Evolutionary conservation across 1,284 basidiomycete species (phyloP).

Genomic region (Sporisorium scitamineum): DNA sequence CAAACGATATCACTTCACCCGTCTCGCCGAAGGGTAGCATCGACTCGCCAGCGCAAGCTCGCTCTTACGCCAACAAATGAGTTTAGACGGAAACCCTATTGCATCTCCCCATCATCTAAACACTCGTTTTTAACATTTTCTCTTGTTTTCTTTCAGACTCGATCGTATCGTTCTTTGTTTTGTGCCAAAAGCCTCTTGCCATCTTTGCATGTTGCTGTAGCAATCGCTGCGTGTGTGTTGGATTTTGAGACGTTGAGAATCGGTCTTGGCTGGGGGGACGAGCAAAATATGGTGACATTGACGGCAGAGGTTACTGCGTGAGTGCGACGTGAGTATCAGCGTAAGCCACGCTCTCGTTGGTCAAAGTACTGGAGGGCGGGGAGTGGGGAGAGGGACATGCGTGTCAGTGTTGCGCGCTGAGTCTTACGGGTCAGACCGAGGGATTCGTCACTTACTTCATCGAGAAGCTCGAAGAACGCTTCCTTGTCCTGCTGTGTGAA

Average conservation of each 20-base stretch:
- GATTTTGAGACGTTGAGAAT: neutral
- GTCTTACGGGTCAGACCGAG: neutral
- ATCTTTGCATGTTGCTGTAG: conserved; percentile 7
- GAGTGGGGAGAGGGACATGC: neutral
- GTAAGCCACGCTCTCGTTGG: conserved; percentile 30
- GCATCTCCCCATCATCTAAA: neutral
- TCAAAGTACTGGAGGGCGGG: conserved; percentile 27
- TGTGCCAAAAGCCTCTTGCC: conserved; percentile 18
- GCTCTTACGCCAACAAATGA: conserved; percentile 22
- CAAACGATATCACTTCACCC: conserved; percentile 57
- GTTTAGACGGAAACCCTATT: neutral
- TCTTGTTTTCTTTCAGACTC: conserved; percentile 3
- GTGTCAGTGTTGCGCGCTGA: neutral
- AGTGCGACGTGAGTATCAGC: conserved; percentile 12
- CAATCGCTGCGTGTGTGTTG: neutral
- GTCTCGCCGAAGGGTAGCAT: conserved; percentile 33
- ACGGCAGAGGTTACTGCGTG: neutral
- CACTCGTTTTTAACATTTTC: neutral
- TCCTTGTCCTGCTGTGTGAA: conserved; percentile 59
- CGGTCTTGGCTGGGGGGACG: neutral
- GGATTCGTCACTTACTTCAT: conserved; percentile 42
- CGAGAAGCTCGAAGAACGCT: conserved; percentile 60
- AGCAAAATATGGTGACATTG: neutral
- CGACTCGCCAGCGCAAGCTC: conserved; percentile 28
- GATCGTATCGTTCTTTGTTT: conserved; percentile 14